A percentile compares a stretch with the other conserved stretches of the same genome.
Evolutionary conservation across 768 basidiomycete species (phyloP).

Genomic region (Russula ochroleuca): DNA sequence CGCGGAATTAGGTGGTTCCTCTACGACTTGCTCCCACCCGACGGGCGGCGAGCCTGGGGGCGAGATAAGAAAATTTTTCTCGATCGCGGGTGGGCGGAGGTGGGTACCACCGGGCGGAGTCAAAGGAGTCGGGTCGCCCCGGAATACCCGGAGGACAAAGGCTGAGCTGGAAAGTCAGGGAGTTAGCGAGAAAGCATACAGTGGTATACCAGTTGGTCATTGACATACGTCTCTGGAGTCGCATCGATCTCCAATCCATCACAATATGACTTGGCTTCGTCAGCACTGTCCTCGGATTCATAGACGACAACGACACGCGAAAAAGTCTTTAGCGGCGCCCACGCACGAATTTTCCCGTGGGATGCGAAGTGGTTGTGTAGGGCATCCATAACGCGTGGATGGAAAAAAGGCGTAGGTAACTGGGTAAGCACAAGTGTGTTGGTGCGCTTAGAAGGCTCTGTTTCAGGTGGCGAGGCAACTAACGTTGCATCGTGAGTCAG

Average conservation of each 20-base stretch:
- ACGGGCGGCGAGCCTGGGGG: slow-evolving; percentile 97
- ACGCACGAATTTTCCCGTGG: slow-evolving; percentile 82
- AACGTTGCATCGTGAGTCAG: slow-evolving; percentile 16
- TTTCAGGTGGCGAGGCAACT: slow-evolving; percentile 6
- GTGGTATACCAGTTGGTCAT: neutral
- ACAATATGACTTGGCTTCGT: slow-evolving; percentile 58
- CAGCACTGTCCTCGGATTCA: slow-evolving; percentile 55
- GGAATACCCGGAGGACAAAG: slow-evolving; percentile 60
- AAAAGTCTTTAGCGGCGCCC: slow-evolving; percentile 84
- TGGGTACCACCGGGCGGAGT: slow-evolving; percentile 30
- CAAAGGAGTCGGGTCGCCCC: slow-evolving; percentile 63
- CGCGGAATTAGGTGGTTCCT: slow-evolving; percentile 82
- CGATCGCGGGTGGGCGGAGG: slow-evolving; percentile 70
- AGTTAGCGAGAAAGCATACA: neutral
- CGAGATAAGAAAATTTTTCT: slow-evolving; percentile 96
- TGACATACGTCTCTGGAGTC: slow-evolving; percentile 46
- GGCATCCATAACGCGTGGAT: slow-evolving; percentile 58
- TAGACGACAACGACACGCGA: slow-evolving; percentile 82
- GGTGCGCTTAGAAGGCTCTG: slow-evolving; percentile 41
- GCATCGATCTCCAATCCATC: slow-evolving; percentile 61
- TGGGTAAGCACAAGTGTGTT: slow-evolving; percentile 84
- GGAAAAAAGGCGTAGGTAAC: slow-evolving; percentile 74
- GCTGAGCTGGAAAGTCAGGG: slow-evolving; percentile 39
- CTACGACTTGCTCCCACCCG: slow-evolving; percentile 89
- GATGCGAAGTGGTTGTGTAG: slow-evolving; percentile 66